Evolutionary conservation across 371 early-diverging fungal species (phyloP).

Genomic region (Paraphysoderma sedebokerense): DNA sequence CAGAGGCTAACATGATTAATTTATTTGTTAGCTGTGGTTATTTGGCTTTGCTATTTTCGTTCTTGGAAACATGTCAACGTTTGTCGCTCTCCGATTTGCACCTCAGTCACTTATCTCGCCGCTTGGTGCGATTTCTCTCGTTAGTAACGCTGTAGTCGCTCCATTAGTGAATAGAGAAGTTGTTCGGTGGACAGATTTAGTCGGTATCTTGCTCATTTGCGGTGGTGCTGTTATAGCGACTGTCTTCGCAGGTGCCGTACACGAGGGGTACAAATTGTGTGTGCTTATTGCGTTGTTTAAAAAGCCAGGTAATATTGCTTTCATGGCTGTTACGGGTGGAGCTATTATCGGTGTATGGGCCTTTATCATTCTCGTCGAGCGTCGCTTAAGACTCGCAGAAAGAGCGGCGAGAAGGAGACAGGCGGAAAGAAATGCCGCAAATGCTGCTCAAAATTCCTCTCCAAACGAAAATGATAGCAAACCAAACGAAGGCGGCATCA

Average conservation of each 20-base stretch:
- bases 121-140: slow-evolving; percentile 59
- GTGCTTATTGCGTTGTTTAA: slow-evolving; percentile 55
- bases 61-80: slow-evolving; percentile 54
- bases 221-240: slow-evolving; percentile 60
- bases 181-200: slow-evolving; percentile 32
- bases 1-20: no score
- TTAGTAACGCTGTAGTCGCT: slow-evolving; percentile 68
- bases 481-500: not conserved
- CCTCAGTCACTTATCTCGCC: slow-evolving; percentile 74
- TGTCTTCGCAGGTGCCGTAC: slow-evolving; percentile 36
- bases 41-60: slow-evolving; percentile 50
- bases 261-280: slow-evolving; percentile 46
- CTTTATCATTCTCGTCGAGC: slow-evolving; percentile 39
- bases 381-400: not conserved
- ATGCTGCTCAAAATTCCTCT: not conserved
- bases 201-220: slow-evolving; percentile 58
- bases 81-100: slow-evolving; percentile 63
- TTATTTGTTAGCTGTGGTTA: slow-evolving; percentile 29
- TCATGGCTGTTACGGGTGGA: slow-evolving; percentile 38
- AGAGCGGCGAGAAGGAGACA: not conserved
- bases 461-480: not conserved
- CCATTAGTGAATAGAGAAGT: slow-evolving; percentile 68
- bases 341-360: slow-evolving; percentile 30
- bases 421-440: not conserved
- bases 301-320: slow-evolving; percentile 41